Evolutionary conservation across 495 filamentous ascomycete genomes (phyloP).

Genomic region (Neurospora sp.): DNA sequence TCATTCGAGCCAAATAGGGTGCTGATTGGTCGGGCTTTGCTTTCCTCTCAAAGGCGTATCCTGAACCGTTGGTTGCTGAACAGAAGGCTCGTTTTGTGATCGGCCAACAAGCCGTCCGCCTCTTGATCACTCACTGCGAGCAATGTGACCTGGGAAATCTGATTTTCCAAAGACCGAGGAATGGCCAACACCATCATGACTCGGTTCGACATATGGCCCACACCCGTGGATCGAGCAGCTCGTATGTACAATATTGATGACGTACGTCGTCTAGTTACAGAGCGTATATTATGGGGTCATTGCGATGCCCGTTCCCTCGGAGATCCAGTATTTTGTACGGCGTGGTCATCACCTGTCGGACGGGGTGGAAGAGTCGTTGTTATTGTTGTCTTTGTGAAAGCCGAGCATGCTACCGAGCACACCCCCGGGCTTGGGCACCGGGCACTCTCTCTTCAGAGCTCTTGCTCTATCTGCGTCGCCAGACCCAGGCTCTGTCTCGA

Average conservation of each 20-base stretch:
- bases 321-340: neutral
- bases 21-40: neutral
- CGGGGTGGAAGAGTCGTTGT: neutral
- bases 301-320: neutral
- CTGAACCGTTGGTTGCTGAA: neutral
- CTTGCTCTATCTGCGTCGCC: conserved; percentile 5
- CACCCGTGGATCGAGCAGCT: neutral
- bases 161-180: neutral
- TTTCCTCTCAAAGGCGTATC: neutral
- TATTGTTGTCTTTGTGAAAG: conserved; percentile 33
- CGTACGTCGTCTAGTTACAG: neutral
- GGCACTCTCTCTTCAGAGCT: conserved; percentile 50
- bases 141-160: neutral
- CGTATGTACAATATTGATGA: neutral
- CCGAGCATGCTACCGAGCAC: conserved; percentile 66
- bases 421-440: conserved; percentile 74
- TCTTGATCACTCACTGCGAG: neutral
- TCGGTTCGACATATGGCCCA: neutral
- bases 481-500: conserved; percentile 10
- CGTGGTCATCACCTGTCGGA: conserved; percentile 10
- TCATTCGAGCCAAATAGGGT: neutral
- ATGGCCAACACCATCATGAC: neutral
- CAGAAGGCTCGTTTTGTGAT: neutral
- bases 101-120: neutral
- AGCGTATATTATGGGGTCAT: neutral